phyloP scores from a whole-genome alignment of 2,329 filamentous ascomycete genomes.

The Volutella citrinella region DNA sequence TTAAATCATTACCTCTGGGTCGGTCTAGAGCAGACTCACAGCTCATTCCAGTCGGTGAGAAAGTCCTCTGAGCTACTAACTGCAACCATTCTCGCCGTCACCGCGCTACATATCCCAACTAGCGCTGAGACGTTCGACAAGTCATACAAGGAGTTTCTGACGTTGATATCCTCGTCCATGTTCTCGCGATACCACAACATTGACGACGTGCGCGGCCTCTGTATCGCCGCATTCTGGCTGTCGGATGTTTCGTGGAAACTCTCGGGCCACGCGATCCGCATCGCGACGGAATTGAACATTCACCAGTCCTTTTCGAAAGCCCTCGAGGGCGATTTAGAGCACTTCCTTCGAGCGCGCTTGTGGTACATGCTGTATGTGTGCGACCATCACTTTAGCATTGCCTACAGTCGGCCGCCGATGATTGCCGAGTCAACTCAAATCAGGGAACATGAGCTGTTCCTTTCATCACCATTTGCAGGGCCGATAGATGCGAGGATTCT shows the following conservation, averaged over 20 bases:
- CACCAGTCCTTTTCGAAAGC: conserved; percentile 51
- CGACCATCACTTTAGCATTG: conserved; percentile 32
- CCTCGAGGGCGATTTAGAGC: conserved; percentile 43
- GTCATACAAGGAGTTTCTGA: conserved; percentile 56
- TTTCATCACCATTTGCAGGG: conserved; percentile 15
- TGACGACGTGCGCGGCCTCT: conserved; percentile 58
- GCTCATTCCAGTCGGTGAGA: conserved; percentile 47
- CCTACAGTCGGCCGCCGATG: conserved; percentile 29
- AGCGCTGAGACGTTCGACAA: conserved; percentile 38
- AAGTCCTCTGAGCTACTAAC: conserved; percentile 54
- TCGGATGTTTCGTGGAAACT: conserved; percentile 61
- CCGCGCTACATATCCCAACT: conserved; percentile 56
- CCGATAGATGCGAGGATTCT: conserved; percentile 11
- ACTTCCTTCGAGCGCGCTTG: conserved; percentile 52
- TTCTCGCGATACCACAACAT: conserved; percentile 55
- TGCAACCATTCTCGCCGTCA: conserved; percentile 56
- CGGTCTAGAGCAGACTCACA: conserved; percentile 26
- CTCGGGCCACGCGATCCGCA: conserved; percentile 55
- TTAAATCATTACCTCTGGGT: conserved; percentile 17
- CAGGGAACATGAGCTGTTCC: conserved; percentile 24
- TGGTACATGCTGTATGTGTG: conserved; percentile 48
- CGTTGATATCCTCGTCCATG: conserved; percentile 54
- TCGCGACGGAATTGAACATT: conserved; percentile 53
- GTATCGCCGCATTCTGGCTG: conserved; percentile 62
- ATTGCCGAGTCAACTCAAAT: conserved; percentile 20